A percentile compares a stretch with the other conserved stretches of the same genome.
phyloP scores from a whole-genome alignment of 108 stramenopile species.

The Cyclotella kingstonii region DNA sequence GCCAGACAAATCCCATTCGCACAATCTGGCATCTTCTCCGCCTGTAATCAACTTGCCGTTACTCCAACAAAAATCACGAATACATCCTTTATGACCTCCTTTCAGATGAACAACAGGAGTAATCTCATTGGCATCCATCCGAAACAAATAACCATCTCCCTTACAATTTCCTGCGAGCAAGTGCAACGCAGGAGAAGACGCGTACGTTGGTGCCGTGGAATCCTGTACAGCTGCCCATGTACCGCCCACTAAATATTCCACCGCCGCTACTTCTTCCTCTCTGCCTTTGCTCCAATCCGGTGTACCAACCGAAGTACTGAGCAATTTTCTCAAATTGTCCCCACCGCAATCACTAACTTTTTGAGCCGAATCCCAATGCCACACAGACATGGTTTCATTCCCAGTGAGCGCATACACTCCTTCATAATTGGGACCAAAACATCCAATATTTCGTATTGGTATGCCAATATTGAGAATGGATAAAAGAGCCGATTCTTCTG shows the following conservation, averaged over 20 bases:
- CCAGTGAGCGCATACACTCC: constrained; percentile 79
- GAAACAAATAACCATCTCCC: constrained; percentile 70
- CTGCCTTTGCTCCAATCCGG: too few species aligned
- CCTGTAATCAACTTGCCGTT: constrained; percentile 61
- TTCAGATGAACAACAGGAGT: constrained; percentile 35
- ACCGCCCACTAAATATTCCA: constrained; percentile 50
- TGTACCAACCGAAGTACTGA: constrained; percentile 30
- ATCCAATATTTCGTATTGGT: constrained; percentile 69
- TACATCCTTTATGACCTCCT: constrained; percentile 75
- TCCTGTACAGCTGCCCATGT: constrained; percentile 19
- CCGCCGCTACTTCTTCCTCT: constrained; percentile 9
- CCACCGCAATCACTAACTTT: constrained; percentile 47
- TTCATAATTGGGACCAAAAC: constrained; percentile 70
- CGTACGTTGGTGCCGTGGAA: not conserved
- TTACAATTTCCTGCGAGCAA: constrained; percentile 63
- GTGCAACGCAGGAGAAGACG: constrained; percentile 44
- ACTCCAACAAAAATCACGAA: constrained; percentile 65
- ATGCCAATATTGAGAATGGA: constrained; percentile 63
- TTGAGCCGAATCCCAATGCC: constrained; percentile 70
- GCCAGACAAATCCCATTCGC: constrained; percentile 65
- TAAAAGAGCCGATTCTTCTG: constrained; percentile 74
- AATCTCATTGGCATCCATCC: constrained; percentile 58
- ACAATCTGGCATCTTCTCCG: constrained; percentile 85
- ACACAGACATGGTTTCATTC: constrained; percentile 68
- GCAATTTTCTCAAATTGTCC: constrained; percentile 20